Percentiles rank a stretch among this genome's conserved stretches.
These are phyloP conservation scores for Colletotrichum coccodes DNA, from an alignment of 2,329 filamentous ascomycete species.

Conservation along the genomic window DNA sequence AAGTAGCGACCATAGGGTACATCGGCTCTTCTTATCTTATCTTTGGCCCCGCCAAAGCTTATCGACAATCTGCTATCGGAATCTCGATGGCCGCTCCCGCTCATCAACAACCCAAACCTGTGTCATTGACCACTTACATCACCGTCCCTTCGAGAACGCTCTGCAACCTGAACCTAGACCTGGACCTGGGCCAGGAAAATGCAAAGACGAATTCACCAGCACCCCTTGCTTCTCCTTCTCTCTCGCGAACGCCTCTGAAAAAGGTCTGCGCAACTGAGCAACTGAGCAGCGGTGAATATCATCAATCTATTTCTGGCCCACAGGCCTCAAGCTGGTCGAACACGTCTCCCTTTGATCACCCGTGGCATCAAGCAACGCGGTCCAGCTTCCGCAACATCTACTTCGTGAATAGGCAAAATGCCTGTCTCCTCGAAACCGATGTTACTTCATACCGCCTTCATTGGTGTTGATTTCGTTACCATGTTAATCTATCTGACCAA, in stretches of 20 bases:
- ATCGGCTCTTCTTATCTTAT: neutral
- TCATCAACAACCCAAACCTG: neutral
- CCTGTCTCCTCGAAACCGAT: neutral
- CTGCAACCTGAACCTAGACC: too few relatives aligned
- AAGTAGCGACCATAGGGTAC: neutral
- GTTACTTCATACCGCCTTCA: neutral
- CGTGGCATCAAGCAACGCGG: neutral
- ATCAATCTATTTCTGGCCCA: too few relatives aligned
- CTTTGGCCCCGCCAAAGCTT: neutral
- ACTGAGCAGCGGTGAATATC: too few relatives aligned
- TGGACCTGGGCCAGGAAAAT: too few relatives aligned
- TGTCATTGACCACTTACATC: neutral
- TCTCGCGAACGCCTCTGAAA: too few relatives aligned
- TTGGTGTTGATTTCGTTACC: too few relatives aligned
- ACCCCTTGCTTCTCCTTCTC: too few relatives aligned
- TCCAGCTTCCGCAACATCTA: neutral
- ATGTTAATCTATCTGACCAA: neutral
- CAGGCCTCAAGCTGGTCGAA: too few relatives aligned
- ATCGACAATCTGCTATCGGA: neutral
- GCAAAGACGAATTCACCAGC: too few relatives aligned
- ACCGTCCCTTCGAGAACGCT: neutral
- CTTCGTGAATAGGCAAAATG: neutral
- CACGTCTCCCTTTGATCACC: neutral
- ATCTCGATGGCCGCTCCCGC: neutral
- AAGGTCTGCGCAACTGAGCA: too few relatives aligned